A percentile compares a stretch with the other conserved stretches of the same genome.
These are phyloP conservation scores for Fusarium tuaranense DNA, from an alignment of 2,329 filamentous ascomycete genomes.

Conservation along the genomic window DNA sequence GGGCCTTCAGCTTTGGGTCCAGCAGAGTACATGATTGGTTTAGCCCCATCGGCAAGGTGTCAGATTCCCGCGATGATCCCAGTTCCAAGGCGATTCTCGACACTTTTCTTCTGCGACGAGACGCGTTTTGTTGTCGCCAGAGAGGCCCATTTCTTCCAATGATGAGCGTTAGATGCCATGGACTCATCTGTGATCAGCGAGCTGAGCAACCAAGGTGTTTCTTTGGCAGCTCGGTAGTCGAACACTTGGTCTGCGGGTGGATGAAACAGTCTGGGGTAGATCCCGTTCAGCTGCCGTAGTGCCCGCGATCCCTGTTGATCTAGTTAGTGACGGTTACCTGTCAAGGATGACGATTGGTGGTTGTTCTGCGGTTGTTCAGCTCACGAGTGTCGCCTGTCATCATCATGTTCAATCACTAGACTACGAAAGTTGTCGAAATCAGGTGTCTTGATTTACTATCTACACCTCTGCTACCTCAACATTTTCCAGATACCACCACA, in stretches of 20 bases:
- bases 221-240: neutral
- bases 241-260: neutral
- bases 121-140: neutral
- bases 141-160: neutral
- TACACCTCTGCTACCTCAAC: neutral
- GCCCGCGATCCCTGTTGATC: slow-evolving; percentile 4
- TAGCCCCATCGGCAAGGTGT: slow-evolving; percentile 19
- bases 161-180: fast-evolving
- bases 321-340: neutral
- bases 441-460: neutral
- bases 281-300: slow-evolving; percentile 1
- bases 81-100: neutral
- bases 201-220: neutral
- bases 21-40: slow-evolving; percentile 22
- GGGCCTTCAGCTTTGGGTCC: slow-evolving; percentile 29
- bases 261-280: slow-evolving; percentile 16
- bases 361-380: neutral
- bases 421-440: neutral
- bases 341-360: neutral
- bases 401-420: neutral
- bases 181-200: neutral
- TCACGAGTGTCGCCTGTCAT: neutral
- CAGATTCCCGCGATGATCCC: slow-evolving; percentile 21
- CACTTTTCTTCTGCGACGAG: slow-evolving; percentile 8
- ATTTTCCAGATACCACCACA: neutral